Conservation (phyloP, 1,139 yeast genomes). For the Waltiozyma sp. region DNA sequence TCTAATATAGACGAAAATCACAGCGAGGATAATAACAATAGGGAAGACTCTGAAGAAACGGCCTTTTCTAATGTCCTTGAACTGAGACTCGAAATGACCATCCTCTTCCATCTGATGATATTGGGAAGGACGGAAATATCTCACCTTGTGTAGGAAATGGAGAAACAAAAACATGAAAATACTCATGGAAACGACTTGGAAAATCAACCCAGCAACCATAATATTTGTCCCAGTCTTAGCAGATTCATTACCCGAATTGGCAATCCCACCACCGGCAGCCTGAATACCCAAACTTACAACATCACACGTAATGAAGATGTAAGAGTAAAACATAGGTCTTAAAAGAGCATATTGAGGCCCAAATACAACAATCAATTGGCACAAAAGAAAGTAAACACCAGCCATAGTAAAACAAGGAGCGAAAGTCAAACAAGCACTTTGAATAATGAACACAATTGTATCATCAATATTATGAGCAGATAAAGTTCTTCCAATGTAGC, state of each 20-base stretch:
- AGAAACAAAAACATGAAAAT: constrained; percentile 48
- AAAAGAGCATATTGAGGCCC: constrained; percentile 53
- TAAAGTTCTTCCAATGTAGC: constrained; percentile 57
- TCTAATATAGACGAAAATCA: constrained; percentile 53
- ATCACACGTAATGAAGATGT: constrained; percentile 58
- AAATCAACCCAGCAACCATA: constrained; percentile 74
- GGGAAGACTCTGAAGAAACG: constrained; percentile 37
- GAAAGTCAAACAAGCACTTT: constrained; percentile 59
- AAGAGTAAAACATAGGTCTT: constrained; percentile 68
- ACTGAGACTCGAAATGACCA: constrained; percentile 14
- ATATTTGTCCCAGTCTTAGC: constrained; percentile 52
- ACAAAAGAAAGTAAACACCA: constrained; percentile 69
- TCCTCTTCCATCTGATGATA: constrained; percentile 13
- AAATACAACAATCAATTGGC: constrained; percentile 59
- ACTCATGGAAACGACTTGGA: constrained; percentile 69
- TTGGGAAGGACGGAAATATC: constrained; percentile 1
- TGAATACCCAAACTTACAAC: constrained; percentile 61
- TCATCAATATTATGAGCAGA: constrained; percentile 27
- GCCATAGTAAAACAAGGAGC: constrained; percentile 90
- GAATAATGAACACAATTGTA: constrained; percentile 43
- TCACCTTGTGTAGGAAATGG: constrained; percentile 39
- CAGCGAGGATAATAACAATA: constrained; percentile 39
- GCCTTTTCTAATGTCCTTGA: constrained; percentile 8
- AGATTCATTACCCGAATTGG: constrained; percentile 31
- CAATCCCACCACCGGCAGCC: constrained; percentile 74